phyloP scores from a whole-genome alignment of 768 basidiomycete genomes.

The Tricholoma hemisulphureum region DNA sequence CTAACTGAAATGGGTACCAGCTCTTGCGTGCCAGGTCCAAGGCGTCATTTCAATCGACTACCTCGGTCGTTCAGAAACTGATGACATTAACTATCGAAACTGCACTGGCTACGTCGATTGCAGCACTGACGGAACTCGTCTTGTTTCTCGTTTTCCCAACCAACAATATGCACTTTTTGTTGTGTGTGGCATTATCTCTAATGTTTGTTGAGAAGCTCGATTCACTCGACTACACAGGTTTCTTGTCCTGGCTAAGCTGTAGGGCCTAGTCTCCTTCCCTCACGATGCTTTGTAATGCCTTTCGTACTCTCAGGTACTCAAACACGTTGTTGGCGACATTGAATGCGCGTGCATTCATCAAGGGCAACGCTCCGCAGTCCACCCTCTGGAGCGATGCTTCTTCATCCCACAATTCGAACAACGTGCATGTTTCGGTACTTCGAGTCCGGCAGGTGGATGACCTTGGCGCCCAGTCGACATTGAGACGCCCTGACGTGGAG shows the following conservation, averaged over 20 bases:
- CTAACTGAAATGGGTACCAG: not conserved
- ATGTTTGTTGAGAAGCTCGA: too few relatives aligned
- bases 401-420: not conserved
- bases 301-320: constrained; percentile 4
- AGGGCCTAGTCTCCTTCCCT: not conserved
- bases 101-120: too few relatives aligned
- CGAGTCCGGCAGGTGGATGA: not conserved
- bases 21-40: constrained; percentile 1
- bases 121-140: too few relatives aligned
- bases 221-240: too few relatives aligned
- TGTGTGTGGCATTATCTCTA: too few relatives aligned
- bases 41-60: not conserved
- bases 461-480: not conserved
- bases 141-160: too few relatives aligned
- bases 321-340: constrained; percentile 8
- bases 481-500: too few relatives aligned
- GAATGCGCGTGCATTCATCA: constrained; percentile 11
- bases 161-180: too few relatives aligned
- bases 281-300: not conserved
- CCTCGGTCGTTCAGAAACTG: constrained; percentile 2
- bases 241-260: too few relatives aligned
- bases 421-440: not conserved
- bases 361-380: not conserved
- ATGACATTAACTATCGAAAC: constrained; percentile 9
- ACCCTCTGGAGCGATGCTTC: not conserved